Evolutionary conservation across 163 green algal species (phyloP).

Genomic region (Chlorella variabilis): DNA sequence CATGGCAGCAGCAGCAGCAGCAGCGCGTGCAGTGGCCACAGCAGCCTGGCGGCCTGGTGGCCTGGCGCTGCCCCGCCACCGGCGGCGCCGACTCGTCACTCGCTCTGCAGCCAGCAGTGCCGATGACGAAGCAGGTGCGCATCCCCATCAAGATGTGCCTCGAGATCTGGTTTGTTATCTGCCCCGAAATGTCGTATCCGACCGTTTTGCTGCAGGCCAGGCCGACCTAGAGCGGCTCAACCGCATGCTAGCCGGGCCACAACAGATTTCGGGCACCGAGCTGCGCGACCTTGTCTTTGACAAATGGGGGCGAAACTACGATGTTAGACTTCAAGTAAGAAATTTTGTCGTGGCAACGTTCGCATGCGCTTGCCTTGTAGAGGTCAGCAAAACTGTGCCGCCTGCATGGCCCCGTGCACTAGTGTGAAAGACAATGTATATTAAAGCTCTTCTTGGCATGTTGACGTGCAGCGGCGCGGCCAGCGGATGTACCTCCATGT

Average conservation of each 20-base stretch:
- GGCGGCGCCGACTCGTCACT: too few relatives aligned
- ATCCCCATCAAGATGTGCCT: neutral
- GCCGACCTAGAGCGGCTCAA: conserved; percentile 12
- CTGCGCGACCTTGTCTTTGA: conserved; percentile 61
- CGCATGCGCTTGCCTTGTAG: too few relatives aligned
- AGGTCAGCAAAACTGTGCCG: too few relatives aligned
- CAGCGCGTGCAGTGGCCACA: neutral
- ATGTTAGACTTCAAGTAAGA: too few relatives aligned
- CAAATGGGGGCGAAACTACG: conserved; percentile 75
- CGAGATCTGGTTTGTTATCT: too few relatives aligned
- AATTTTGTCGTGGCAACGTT: too few relatives aligned
- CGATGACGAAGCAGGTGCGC: neutral
- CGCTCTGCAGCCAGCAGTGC: neutral
- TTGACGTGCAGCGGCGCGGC: conserved; percentile 47
- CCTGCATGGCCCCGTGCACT: too few relatives aligned
- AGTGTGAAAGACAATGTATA: too few relatives aligned
- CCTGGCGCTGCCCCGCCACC: neutral
- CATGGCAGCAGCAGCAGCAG: conserved; percentile 3
- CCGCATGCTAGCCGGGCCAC: neutral
- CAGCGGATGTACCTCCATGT: conserved; percentile 71
- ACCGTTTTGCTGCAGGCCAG: neutral
- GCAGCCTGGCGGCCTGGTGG: neutral
- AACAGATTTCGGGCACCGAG: conserved; percentile 44
- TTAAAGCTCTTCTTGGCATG: too few relatives aligned
- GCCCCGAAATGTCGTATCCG: too few relatives aligned